Evolutionary conservation across 768 basidiomycete genomes (phyloP).

Genomic region (Strobilomyces dryophilus): DNA sequence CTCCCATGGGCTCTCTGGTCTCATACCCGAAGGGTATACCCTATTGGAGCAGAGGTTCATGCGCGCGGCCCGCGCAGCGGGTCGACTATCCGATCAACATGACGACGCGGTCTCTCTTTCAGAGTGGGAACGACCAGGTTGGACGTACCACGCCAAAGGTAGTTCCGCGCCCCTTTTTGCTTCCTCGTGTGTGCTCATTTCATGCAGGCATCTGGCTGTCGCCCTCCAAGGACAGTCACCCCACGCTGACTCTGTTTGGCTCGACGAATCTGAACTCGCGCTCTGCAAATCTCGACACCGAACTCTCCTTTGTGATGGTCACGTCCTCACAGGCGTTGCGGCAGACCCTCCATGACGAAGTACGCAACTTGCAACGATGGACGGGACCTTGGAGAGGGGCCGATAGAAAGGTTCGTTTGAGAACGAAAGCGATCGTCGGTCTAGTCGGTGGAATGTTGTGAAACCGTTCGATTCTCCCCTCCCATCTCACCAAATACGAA

Average conservation of each 20-base stretch:
- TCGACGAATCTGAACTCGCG: slow-evolving; percentile 94
- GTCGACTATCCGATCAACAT: slow-evolving; percentile 29
- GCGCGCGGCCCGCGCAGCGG: slow-evolving; percentile 50
- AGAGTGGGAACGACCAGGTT: slow-evolving; percentile 86
- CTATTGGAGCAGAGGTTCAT: slow-evolving; percentile 83
- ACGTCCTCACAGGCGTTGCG: slow-evolving; percentile 55
- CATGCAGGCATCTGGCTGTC: slow-evolving; percentile 80
- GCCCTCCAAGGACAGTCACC: slow-evolving; percentile 45
- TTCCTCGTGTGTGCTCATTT: background rate
- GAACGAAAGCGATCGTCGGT: slow-evolving; percentile 60
- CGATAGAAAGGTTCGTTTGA: slow-evolving; percentile 52
- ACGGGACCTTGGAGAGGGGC: slow-evolving; percentile 57
- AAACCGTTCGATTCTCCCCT: slow-evolving; percentile 8
- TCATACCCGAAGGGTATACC: slow-evolving; percentile 96
- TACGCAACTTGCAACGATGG: slow-evolving; percentile 47
- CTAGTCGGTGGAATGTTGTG: slow-evolving; percentile 70
- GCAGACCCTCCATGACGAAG: slow-evolving; percentile 48
- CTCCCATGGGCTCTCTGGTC: slow-evolving; percentile 83
- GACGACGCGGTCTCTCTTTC: slow-evolving; percentile 57
- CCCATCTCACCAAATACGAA: slow-evolving; percentile 7
- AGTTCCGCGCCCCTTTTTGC: background rate
- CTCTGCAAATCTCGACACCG: slow-evolving; percentile 86
- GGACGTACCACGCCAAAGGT: slow-evolving; percentile 99
- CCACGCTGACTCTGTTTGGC: slow-evolving; percentile 80
- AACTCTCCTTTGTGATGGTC: slow-evolving; percentile 82